phyloP scores from a whole-genome alignment of 2,329 filamentous ascomycete genomes.

The Neofusicoccum laricinum region DNA sequence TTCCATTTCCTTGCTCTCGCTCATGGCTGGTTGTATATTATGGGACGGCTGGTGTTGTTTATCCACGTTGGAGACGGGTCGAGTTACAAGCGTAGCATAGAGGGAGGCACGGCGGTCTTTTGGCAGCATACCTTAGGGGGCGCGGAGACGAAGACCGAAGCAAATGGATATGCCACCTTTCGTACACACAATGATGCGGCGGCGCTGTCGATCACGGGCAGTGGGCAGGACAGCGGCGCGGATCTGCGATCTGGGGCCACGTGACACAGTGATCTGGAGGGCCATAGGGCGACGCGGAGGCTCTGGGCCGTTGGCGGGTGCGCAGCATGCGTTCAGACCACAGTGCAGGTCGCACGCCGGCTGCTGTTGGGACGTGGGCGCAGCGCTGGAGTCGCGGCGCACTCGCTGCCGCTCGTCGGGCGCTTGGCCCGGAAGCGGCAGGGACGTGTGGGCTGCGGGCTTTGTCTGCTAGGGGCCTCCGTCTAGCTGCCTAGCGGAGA shows the following conservation, averaged over 20 bases:
- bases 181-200: not conserved
- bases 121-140: not conserved
- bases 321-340: not conserved
- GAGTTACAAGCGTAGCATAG: conserved; percentile 10
- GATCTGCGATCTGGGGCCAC: conserved; percentile 10
- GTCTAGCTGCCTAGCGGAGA: conserved; percentile 6
- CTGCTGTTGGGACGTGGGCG: not conserved
- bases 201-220: not conserved
- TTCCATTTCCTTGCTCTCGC: not conserved
- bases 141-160: not conserved
- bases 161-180: conserved; percentile 9
- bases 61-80: conserved; percentile 5
- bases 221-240: not conserved
- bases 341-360: not conserved
- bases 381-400: not conserved
- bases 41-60: conserved; percentile 10
- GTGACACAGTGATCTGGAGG: not conserved
- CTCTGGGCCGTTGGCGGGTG: not conserved
- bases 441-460: not conserved
- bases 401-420: not conserved
- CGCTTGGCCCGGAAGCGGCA: not conserved
- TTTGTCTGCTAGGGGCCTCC: conserved; percentile 1
- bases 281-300: not conserved
- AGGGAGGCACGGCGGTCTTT: conserved; percentile 8
- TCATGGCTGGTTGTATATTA: conserved; percentile 10